These are phyloP conservation scores for Rehmannia glutinosa DNA, from an alignment of 257 asterid genomes.

Conservation along the genomic window DNA sequence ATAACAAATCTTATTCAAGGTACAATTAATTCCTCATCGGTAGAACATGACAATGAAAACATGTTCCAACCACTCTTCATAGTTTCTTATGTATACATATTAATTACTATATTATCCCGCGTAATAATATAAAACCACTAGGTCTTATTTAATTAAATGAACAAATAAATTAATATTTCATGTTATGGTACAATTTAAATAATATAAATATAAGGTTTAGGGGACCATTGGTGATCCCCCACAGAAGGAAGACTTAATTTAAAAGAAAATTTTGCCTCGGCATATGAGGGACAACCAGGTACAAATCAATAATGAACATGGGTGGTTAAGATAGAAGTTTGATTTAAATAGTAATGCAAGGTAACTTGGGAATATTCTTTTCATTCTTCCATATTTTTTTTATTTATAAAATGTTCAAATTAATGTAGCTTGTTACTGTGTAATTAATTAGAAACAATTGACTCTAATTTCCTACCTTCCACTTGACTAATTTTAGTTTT, in stretches of 20 bases:
- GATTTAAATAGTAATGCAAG: no score
- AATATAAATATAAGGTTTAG: neutral
- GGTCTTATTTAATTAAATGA: neutral
- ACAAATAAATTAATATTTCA: conserved; percentile 1
- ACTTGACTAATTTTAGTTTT: no score
- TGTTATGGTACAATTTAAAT: no score
- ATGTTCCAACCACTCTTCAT: conserved; percentile 28
- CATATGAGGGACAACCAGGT: neutral
- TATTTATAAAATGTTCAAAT: no score
- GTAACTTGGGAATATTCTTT: no score
- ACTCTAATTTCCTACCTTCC: no score
- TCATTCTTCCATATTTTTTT: no score
- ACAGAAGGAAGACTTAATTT: neutral
- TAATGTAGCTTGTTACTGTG: no score
- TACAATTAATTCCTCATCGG: neutral
- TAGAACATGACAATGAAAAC: conserved; percentile 22
- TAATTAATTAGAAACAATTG: no score
- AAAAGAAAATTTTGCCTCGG: neutral
- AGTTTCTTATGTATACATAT: neutral
- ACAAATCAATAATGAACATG: neutral
- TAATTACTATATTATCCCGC: neutral
- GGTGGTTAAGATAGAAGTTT: neutral
- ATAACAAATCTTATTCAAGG: neutral
- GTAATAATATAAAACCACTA: conserved; percentile 2
- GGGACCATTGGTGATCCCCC: conserved; percentile 6